Evolutionary conservation across 2,329 filamentous ascomycete species (phyloP), one percentile per base, ranked within the genome.

Genomic region (Lachnellula cervina): DNA sequence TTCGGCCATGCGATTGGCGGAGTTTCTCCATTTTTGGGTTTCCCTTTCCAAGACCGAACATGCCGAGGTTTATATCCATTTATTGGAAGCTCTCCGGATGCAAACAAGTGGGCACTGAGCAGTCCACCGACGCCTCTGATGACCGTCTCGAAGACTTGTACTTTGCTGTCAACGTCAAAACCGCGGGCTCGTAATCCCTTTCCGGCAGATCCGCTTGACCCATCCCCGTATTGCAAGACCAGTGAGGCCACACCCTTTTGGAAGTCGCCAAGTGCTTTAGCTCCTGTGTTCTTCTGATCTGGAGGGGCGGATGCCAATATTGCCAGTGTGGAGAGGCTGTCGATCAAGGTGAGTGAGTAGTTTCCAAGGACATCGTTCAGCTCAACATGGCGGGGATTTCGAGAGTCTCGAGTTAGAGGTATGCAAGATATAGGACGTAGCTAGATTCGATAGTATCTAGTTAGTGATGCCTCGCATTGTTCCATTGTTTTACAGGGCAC

Each of bases 71-170:
- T 68, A 69, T 97, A 97, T 38, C 88, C 88, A 14, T 79, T 76
- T 54, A 97, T 96, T 0, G 94, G 94, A 54, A 99, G 74, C 55
- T 96, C 91, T 35, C 92, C 94, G 21, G 91, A 79, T 13, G 94
- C 93, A 70, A 99, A 99, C 43, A 97, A 76, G 74, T 99, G 94
- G 2, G 93, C 91, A 67, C 92, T 97, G 62, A 99, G 74, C 55
- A 99, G 76, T 0, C 94, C 94, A 14, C 94, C 94, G 46, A 96
- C 82, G 16, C 93, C 94, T 56, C 94, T 82, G 64, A 99, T 99
- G 37, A 96, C 93, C 0, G 93, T 97, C 76, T 99, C 94, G 68
- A 99, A 99, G 40, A 99, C 90, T 74, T 99, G 93, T 2, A 99
- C 94, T 73, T 97, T 99, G 75, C 92, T 96, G 72, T 99, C 93